These are phyloP conservation scores for Bauhinia variegata DNA, from an alignment of 306 rosid species.

Conservation along the genomic window DNA sequence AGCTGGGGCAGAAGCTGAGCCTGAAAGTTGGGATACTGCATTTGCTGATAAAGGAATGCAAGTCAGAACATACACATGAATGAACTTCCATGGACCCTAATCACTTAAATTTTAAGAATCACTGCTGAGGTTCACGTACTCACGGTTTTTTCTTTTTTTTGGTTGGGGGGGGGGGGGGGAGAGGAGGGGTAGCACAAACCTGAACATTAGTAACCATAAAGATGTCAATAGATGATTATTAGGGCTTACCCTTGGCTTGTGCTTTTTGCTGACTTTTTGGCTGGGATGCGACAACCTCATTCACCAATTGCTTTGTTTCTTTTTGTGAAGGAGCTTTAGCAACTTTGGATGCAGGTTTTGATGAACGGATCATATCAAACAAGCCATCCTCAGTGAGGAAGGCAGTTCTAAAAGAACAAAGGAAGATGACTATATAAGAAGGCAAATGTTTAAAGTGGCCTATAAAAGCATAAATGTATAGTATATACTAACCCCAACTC, in stretches of 20 bases:
- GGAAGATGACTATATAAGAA: constrained; percentile 21
- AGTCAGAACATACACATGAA: constrained; percentile 33
- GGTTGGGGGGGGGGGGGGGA: too few relatives aligned
- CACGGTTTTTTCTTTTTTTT: too few relatives aligned
- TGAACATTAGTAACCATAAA: constrained; percentile 6
- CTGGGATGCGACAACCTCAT: constrained; percentile 46
- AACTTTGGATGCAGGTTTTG: constrained; percentile 57
- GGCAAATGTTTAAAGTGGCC: constrained; percentile 14
- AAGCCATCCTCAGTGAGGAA: constrained; percentile 96
- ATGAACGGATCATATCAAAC: constrained; percentile 72
- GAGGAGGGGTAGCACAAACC: too few relatives aligned
- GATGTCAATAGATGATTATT: constrained; percentile 3
- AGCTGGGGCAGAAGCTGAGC: constrained; percentile 49
- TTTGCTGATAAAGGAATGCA: constrained; percentile 33
- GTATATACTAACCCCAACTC: constrained; percentile 82
- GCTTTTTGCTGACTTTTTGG: constrained; percentile 54
- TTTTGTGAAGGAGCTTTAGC: constrained; percentile 52
- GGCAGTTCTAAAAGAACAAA: constrained; percentile 54
- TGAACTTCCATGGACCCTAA: constrained; percentile 25
- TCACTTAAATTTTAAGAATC: constrained; percentile 22
- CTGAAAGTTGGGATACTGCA: constrained; percentile 51
- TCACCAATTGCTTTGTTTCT: constrained; percentile 51
- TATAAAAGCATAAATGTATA: constrained; percentile 25
- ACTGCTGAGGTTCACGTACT: too few relatives aligned
- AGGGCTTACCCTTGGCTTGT: constrained; percentile 66